Evolutionary conservation across 2,329 filamentous ascomycete species (phyloP).

Genomic region (Trichoderma breve): DNA sequence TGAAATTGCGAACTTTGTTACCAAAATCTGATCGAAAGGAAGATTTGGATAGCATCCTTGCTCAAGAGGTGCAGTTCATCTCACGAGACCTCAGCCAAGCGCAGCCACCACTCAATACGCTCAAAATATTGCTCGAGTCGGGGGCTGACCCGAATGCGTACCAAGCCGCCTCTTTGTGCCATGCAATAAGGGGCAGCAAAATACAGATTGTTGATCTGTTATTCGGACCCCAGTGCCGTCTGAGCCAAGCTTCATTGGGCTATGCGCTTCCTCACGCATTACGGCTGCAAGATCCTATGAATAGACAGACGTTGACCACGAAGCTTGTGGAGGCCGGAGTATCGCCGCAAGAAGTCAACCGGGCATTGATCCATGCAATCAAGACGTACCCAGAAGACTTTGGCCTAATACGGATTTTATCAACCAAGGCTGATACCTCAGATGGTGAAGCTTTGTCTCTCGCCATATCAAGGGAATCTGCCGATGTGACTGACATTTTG

Average conservation of each 20-base stretch:
- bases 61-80: constrained; percentile 50
- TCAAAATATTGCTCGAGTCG: constrained; percentile 47
- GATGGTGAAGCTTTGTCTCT: constrained; percentile 50
- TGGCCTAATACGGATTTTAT: constrained; percentile 46
- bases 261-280: constrained; percentile 53
- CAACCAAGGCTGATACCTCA: constrained; percentile 46
- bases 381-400: constrained; percentile 47
- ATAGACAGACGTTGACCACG: constrained; percentile 50
- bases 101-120: constrained; percentile 39
- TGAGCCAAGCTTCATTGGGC: constrained; percentile 45
- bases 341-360: constrained; percentile 46
- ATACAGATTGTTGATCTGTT: constrained; percentile 49
- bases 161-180: constrained; percentile 50
- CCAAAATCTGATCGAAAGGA: constrained; percentile 43
- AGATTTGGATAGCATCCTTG: constrained; percentile 45
- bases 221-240: constrained; percentile 38
- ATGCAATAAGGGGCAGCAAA: constrained; percentile 48
- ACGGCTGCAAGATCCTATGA: constrained; percentile 49
- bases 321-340: constrained; percentile 51
- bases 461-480: constrained; percentile 45
- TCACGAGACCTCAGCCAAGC: constrained; percentile 38
- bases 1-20: constrained; percentile 50
- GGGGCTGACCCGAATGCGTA: constrained; percentile 56
- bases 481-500: constrained; percentile 47
- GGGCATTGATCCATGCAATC: constrained; percentile 52